Evolutionary conservation across 805 yeast species (phyloP), one percentile per base, ranked within the genome.

Genomic region (Saccharomyces mikatae): DNA sequence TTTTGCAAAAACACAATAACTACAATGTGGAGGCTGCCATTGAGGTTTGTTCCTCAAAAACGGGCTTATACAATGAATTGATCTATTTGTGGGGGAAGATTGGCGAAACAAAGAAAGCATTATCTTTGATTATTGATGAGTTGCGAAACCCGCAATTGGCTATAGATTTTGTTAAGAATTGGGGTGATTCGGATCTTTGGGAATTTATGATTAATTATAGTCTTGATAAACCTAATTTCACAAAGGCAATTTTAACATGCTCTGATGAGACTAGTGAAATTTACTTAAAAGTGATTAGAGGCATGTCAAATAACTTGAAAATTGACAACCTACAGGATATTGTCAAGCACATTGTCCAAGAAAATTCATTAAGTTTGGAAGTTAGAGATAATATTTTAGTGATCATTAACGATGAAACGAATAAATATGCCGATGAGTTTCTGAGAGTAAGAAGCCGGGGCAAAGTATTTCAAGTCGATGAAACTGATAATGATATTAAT

Each of bases 111-210:
- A 78, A 78, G 57, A 79, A 81, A 57, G 98, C 98, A 0, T 71
- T 92, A 61, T 78, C 76, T 54, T 73, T 94, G 47, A 89, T 94
- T 14, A 82, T 90, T 44, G 86, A 87, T 58, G 79, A 87, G 60
- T 71, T 91, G 51, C 77, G 84, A 53, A 94, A 92, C 65, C 92
- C 96, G 0, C 78, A 79, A 46, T 76, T 80, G 58, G 98, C 98
- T 0, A 86, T 94, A 26, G 78, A 77, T 17, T 94, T 90, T 75
- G 94, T 91, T 1, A 76, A 76, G 10, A 80, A 78, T 49, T 76
- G 80, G 56, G 81, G 83, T 51, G 95, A 89, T 61, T 69, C 74
- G 24, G 95, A 88, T n/a, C 72, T 89, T 10, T 90, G 97, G 96
- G 82, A 82, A 46, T 81, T 83, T 48, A 74, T 92, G 57, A 71